These are phyloP conservation scores for Aureobasidium uvarum DNA, from an alignment of 2,329 filamentous ascomycete species.

Conservation along the genomic window DNA sequence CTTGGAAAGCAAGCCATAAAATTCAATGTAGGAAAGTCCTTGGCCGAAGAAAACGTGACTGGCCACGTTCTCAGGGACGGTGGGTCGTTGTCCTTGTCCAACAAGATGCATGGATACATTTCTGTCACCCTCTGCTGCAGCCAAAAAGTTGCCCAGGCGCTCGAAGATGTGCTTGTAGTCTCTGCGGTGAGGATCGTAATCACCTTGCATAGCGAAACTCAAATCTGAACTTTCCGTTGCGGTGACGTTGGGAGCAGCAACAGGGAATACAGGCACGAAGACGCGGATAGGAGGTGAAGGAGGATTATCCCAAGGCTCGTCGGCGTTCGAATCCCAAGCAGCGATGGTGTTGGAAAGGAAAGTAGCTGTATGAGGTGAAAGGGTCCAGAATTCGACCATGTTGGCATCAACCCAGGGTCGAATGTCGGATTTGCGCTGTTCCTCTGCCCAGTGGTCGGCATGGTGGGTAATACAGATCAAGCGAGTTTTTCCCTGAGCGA, in stretches of 20 bases:
- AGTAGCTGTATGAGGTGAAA: slow-evolving; percentile 34
- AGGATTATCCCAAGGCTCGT: background rate
- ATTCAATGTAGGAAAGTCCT: slow-evolving; percentile 34
- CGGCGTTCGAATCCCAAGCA: slow-evolving; percentile 21
- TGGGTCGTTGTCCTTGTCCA: slow-evolving; percentile 29
- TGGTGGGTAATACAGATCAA: slow-evolving; percentile 35
- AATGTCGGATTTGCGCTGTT: slow-evolving; percentile 27
- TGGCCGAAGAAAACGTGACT: slow-evolving; percentile 34
- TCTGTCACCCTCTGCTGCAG: background rate
- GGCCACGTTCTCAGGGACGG: slow-evolving; percentile 31
- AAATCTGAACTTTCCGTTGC: slow-evolving; percentile 10
- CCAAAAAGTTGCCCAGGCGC: slow-evolving; percentile 32
- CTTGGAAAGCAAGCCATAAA: slow-evolving; percentile 34
- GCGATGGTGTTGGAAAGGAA: slow-evolving; percentile 30
- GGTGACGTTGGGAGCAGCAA: slow-evolving; percentile 28
- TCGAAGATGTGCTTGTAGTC: slow-evolving; percentile 35
- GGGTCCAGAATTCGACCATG: slow-evolving; percentile 32
- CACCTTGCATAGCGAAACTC: slow-evolving; percentile 35
- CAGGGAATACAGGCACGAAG: slow-evolving; percentile 36
- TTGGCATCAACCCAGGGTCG: slow-evolving; percentile 32
- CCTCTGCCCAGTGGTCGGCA: slow-evolving; percentile 32
- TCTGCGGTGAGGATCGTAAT: slow-evolving; percentile 34
- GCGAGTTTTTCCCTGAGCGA: slow-evolving; percentile 33
- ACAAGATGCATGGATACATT: slow-evolving; percentile 23
- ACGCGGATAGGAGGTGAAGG: slow-evolving; percentile 31